A percentile compares a stretch with the other conserved stretches of the same genome.
Evolutionary conservation across 2,329 filamentous ascomycete genomes (phyloP).

Genomic region (Huntiella bhutanensis): DNA sequence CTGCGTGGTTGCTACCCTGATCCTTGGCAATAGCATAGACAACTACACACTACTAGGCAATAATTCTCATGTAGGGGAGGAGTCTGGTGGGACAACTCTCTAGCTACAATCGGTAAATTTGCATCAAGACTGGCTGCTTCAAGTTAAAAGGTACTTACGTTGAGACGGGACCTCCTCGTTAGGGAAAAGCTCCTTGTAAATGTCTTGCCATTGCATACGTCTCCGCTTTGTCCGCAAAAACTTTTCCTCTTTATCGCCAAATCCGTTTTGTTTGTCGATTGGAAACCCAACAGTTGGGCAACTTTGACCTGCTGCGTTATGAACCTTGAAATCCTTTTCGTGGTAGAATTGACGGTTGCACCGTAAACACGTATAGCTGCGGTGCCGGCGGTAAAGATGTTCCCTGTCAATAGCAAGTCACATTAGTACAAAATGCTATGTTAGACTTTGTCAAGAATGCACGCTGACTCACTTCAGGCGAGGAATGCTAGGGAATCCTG

Average conservation of each 20-base stretch:
- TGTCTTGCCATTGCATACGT: slow-evolving; percentile 8
- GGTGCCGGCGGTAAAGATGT: slow-evolving; percentile 10
- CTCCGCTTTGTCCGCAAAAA: slow-evolving; percentile 8
- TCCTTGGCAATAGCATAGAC: no score
- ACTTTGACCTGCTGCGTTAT: background rate
- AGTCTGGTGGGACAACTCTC: no score
- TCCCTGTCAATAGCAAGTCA: background rate
- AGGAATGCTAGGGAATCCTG: slow-evolving; percentile 10
- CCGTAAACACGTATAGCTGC: slow-evolving; percentile 3
- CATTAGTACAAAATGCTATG: background rate
- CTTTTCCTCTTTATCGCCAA: slow-evolving; percentile 5
- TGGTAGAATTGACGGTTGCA: slow-evolving; percentile 5
- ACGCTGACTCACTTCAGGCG: slow-evolving; percentile 6
- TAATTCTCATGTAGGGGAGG: no score
- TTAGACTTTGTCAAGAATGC: background rate
- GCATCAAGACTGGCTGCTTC: background rate
- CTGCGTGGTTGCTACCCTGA: no score
- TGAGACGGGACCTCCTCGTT: slow-evolving; percentile 6
- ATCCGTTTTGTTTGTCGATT: slow-evolving; percentile 5
- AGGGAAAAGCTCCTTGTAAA: slow-evolving; percentile 9
- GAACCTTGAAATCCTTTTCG: background rate
- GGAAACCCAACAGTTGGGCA: background rate
- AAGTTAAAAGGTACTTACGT: slow-evolving; percentile 2
- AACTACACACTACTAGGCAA: no score
- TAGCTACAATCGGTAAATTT: background rate